Conservation (phyloP, 1,284 basidiomycete genomes). For the Thecaphora thlaspeos region DNA sequence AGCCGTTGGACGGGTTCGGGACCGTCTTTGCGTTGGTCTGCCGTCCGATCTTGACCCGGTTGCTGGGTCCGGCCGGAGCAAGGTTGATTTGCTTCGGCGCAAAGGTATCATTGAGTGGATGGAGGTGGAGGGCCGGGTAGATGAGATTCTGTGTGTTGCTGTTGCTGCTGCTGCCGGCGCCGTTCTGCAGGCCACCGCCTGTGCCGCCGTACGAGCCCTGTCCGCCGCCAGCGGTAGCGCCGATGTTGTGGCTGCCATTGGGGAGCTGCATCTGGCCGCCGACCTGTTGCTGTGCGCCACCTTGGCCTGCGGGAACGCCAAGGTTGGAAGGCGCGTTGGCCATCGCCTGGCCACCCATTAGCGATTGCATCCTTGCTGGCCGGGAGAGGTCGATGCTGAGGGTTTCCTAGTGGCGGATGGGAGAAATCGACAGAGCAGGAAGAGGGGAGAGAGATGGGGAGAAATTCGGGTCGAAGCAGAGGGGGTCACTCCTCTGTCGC, state of each 20-base stretch:
- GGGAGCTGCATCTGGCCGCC: background rate
- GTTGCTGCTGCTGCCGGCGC: conserved; percentile 16
- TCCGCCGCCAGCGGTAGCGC: background rate
- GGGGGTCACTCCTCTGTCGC: too few species aligned
- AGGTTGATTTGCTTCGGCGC: conserved; percentile 92
- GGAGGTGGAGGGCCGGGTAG: conserved; percentile 63
- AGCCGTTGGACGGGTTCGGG: conserved; percentile 91
- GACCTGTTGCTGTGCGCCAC: conserved; percentile 1
- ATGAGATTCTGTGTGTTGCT: conserved; percentile 38
- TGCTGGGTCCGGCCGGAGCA: conserved; percentile 61
- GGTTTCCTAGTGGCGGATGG: too few species aligned
- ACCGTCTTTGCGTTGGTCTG: conserved; percentile 96
- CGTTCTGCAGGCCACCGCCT: conserved; percentile 7
- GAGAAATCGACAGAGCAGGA: too few species aligned
- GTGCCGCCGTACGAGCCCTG: conserved; percentile 3
- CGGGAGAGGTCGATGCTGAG: too few species aligned
- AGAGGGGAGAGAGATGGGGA: too few species aligned
- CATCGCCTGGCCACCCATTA: conserved; percentile 37
- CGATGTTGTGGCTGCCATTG: conserved; percentile 3
- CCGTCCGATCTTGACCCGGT: conserved; percentile 85
- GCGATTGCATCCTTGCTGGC: conserved; percentile 18
- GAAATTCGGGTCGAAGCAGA: too few species aligned
- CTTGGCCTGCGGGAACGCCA: conserved; percentile 19
- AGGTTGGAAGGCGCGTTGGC: conserved; percentile 38
- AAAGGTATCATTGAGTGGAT: conserved; percentile 94